Conservation (phyloP, 2,329 filamentous ascomycete genomes). For the Rhynchosporium secalis region DNA sequence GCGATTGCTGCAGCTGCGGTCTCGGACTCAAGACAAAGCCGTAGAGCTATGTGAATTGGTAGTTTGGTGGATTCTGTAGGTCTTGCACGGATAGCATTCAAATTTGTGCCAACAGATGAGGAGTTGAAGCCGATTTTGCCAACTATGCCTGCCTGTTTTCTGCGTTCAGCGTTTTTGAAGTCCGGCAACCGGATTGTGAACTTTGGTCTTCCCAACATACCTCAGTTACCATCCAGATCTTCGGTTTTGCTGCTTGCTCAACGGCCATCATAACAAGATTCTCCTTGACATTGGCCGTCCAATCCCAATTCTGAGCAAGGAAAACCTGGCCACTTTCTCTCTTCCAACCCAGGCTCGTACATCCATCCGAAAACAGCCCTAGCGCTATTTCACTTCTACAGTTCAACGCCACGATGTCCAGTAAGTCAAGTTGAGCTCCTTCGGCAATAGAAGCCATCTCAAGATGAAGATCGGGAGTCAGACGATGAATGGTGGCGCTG, state of each 20-base stretch:
- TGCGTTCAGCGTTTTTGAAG: neutral
- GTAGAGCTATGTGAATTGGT: slow-evolving; percentile 56
- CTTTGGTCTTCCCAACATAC: slow-evolving; percentile 28
- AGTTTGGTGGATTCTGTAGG: slow-evolving; percentile 49
- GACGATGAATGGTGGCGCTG: slow-evolving; percentile 12
- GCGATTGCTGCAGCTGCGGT: slow-evolving; percentile 47
- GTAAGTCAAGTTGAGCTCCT: slow-evolving; percentile 42
- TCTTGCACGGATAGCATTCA: slow-evolving; percentile 56
- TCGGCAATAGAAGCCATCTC: slow-evolving; percentile 48
- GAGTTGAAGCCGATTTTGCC: slow-evolving; percentile 57
- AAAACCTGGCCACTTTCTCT: slow-evolving; percentile 33
- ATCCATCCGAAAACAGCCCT: slow-evolving; percentile 51
- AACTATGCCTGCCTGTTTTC: slow-evolving; percentile 32
- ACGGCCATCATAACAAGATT: slow-evolving; percentile 29
- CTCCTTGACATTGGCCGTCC: slow-evolving; percentile 25
- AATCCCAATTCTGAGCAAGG: slow-evolving; percentile 36
- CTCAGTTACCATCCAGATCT: slow-evolving; percentile 32
- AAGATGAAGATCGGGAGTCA: slow-evolving; percentile 29
- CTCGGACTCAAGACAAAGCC: slow-evolving; percentile 50
- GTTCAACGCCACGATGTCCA: slow-evolving; percentile 51
- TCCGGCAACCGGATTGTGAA: neutral
- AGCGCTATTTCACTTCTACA: slow-evolving; percentile 53
- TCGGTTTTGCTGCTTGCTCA: slow-evolving; percentile 21
- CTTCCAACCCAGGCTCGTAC: slow-evolving; percentile 48
- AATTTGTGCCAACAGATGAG: slow-evolving; percentile 52